These are phyloP conservation scores for Lentinus brumalis DNA, from an alignment of 768 basidiomycete species.

Conservation along the genomic window DNA sequence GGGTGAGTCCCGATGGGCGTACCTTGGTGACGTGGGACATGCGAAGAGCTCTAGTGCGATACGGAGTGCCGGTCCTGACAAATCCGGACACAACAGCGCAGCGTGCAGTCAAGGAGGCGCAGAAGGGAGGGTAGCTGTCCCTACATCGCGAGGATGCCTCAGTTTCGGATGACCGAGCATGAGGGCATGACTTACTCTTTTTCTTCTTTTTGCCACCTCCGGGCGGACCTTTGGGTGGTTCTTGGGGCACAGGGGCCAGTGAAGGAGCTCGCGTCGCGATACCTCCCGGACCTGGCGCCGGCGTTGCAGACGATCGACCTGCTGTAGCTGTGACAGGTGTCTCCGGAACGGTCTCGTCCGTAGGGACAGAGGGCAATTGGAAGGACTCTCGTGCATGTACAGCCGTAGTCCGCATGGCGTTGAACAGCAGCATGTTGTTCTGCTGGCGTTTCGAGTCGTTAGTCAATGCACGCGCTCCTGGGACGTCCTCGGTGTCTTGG, in stretches of 20 bases:
- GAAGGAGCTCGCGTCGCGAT: constrained; percentile 37
- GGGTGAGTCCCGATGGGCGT: not conserved
- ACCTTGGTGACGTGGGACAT: not conserved
- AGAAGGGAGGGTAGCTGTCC: constrained; percentile 15
- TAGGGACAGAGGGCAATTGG: constrained; percentile 39
- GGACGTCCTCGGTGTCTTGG: constrained; percentile 11
- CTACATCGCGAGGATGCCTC: constrained; percentile 1
- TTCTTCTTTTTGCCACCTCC: constrained; percentile 75
- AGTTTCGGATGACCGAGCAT: constrained; percentile 1
- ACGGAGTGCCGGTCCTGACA: not conserved
- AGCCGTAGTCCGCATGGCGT: constrained; percentile 82
- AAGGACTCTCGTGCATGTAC: constrained; percentile 62
- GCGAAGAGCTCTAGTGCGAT: too few species aligned
- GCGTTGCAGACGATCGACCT: constrained; percentile 35
- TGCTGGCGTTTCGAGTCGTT: constrained; percentile 42
- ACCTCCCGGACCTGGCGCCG: constrained; percentile 28
- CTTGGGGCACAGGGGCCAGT: constrained; percentile 45
- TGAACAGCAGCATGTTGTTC: constrained; percentile 67
- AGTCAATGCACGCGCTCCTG: constrained; percentile 23
- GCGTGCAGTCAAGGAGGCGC: not conserved
- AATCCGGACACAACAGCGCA: not conserved
- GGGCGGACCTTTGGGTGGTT: constrained; percentile 46
- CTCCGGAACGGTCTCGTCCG: constrained; percentile 31
- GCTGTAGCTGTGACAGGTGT: constrained; percentile 27
- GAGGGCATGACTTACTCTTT: constrained; percentile 58